phyloP scores from a whole-genome alignment of 441 rosid genomes.

The Mallotus repandus region DNA sequence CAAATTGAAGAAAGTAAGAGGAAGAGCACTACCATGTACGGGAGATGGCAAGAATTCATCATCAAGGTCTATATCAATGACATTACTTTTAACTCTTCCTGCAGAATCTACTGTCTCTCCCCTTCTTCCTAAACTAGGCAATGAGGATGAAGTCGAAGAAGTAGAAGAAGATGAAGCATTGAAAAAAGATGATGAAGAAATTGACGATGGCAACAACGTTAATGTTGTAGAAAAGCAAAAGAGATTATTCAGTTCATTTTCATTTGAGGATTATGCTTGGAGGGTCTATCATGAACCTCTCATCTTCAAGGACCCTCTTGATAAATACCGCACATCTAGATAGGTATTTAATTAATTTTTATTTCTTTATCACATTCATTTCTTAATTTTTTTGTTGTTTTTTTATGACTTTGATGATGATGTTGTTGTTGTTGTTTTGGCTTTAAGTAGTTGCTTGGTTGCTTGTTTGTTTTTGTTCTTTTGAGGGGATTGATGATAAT shows the following conservation, averaged over 20 bases:
- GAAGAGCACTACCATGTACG: constrained; percentile 40
- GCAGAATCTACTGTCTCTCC: constrained; percentile 47
- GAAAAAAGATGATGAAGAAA: background rate
- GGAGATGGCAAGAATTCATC: constrained; percentile 26
- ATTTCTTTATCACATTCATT: background rate
- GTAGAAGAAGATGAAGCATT: constrained; percentile 12
- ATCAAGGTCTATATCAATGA: constrained; percentile 40
- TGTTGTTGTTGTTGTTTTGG: background rate
- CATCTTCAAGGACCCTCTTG: constrained; percentile 64
- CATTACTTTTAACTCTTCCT: constrained; percentile 60
- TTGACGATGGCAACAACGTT: too few relatives aligned
- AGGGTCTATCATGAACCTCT: constrained; percentile 62
- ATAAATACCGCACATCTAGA: constrained; percentile 42
- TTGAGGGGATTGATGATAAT: background rate
- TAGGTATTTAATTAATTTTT: background rate
- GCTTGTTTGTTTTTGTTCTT: background rate
- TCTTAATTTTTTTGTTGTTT: background rate
- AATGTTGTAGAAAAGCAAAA: constrained; percentile 7
- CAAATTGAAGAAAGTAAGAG: constrained; percentile 64
- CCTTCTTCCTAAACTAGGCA: constrained; percentile 26
- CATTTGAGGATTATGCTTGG: constrained; percentile 84
- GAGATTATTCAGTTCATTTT: constrained; percentile 45
- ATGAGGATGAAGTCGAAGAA: background rate
- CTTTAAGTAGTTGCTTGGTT: background rate
- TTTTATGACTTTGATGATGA: background rate